Conservation (phyloP, 2,329 filamentous ascomycete genomes). For the Cyphellophora europaea region DNA sequence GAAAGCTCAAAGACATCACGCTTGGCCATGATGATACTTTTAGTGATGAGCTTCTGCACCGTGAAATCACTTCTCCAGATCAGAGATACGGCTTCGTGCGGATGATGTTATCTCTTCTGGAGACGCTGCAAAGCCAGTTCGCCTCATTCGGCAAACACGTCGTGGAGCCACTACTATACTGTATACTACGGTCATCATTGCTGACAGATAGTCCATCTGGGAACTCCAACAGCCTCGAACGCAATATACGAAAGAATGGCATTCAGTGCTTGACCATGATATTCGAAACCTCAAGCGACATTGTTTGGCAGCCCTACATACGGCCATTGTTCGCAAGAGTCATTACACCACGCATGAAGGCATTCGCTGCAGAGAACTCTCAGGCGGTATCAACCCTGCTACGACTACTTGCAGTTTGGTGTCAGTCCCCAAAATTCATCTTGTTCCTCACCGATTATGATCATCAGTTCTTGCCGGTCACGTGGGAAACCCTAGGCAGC, state of each 20-base stretch:
- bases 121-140: conserved; percentile 69
- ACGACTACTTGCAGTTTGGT: conserved; percentile 73
- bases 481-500: conserved; percentile 63
- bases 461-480: conserved; percentile 50
- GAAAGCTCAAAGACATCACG: conserved; percentile 54
- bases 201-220: conserved; percentile 20
- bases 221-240: conserved; percentile 22
- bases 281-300: conserved; percentile 62
- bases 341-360: conserved; percentile 66
- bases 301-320: conserved; percentile 65
- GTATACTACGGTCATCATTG: conserved; percentile 57
- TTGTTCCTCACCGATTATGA: conserved; percentile 60
- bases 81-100: conserved; percentile 88
- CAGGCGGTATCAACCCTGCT: conserved; percentile 81
- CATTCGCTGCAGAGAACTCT: conserved; percentile 73
- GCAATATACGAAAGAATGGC: conserved; percentile 48
- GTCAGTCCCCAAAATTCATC: conserved; percentile 55
- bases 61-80: conserved; percentile 52
- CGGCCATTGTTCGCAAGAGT: conserved; percentile 63
- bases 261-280: conserved; percentile 74
- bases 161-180: conserved; percentile 71
- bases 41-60: conserved; percentile 23
- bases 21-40: conserved; percentile 36
- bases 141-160: conserved; percentile 58
- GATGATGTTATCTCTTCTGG: conserved; percentile 65